Evolutionary conservation across 164 flowering plant species (phyloP).

Genomic region (grape (Vitis vinifera)): ASM3070453v1 NC_081805.1:195001-195500

Average conservation of each 20-base stretch:
- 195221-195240: background rate
- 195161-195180: constrained; percentile 48
- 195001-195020: constrained; percentile 54
- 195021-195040: constrained; percentile 36
- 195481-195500: constrained; percentile 46
- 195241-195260: no score
- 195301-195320: no score
- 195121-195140: background rate
- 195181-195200: constrained; percentile 50
- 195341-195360: no score
- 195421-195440: constrained; percentile 19
- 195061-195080: background rate
- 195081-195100: background rate
- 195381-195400: no score
- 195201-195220: constrained; percentile 47
- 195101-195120: background rate
- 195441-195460: constrained; percentile 29
- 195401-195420: constrained; percentile 21
- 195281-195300: no score
- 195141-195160: constrained; percentile 38
- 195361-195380: no score
- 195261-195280: no score
- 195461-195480: constrained; percentile 38
- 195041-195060: background rate
- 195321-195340: no score